Base-by-base conservation (phyloP, 768 basidiomycete species). In the Pisolithus albus region DNA sequence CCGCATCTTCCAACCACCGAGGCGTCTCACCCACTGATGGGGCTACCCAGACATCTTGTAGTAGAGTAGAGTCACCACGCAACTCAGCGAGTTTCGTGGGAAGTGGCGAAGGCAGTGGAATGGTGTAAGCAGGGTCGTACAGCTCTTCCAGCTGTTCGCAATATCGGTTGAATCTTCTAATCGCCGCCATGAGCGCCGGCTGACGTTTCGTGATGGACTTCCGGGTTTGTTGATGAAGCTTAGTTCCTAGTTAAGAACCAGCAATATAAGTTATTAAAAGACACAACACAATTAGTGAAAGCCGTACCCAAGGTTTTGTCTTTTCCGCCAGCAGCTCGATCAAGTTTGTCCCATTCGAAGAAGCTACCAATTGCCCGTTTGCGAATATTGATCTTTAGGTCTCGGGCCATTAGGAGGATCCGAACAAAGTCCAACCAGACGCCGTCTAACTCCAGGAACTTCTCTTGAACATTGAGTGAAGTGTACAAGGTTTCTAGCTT, bases 301-400 rank as follows among this genome's bases (percentile, higher is more conserved):
- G 28, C 28, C 28, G 7, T 26, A 46, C 47, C 51, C 4, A 60
- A 36, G 3, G 69, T 52, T 7, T 68, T 56, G 3, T 53, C 34
- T 1, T 70, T 64, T 2, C 67, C 57, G 7, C 65, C 63, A 1
- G 11, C 32, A 11, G 72, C 69, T 21, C 62, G 65, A 48, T 72
- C 67, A 2, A 71, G 56, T 15, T 56, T 60, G n/a, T 74, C 70
- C 66, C 67, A 70, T 41, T 72, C 69, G 26, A 69, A 69, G 39
- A 74, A 72, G 16, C 62, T 63, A 0, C 63, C 61, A 10, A 72
- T 61, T 0, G 66, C 68, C 10, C 60, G 53, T 47, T 68, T 69
- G 8, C 65, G 52, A 5, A 74, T 69, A 46, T 69, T 72, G 24
- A 72, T 70, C 51, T 75, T 76, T 23, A 72, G 58, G 52, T 74